Evolutionary conservation across 2,329 filamentous ascomycete species (phyloP), one percentile per base, ranked within the genome.

Genomic region (Monilinia fructigena): DNA sequence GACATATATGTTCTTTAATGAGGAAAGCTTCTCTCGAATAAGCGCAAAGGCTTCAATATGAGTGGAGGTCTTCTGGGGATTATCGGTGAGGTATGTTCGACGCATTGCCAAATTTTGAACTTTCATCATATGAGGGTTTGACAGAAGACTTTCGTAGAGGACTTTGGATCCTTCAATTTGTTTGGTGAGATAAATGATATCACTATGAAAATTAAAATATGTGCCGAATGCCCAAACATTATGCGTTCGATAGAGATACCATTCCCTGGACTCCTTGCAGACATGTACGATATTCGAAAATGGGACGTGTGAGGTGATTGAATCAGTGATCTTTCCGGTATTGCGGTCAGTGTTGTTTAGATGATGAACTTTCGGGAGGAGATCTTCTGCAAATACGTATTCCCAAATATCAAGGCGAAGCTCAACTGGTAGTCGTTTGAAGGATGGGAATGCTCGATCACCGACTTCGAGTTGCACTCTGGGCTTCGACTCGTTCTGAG

Each of bases 151-250:
- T 18, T 50, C n/a, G 14, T 60, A 60, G 50, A 50, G 45, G 14
- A 14, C 11, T 7, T 20, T 50, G 45, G 58, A 60, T 26, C 31
- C 14, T 20, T 60, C 58, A 26, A 60, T 2, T 50, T 60, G 45
- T 8, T 50, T 23, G 48, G 52, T 63, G 8, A 63, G 11, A 12
- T 63, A 53, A 12, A 63, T 42, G 69, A 60, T 79, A 67, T 55
- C 47, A 66, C 47, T 70, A 38, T 26, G 23, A 26, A 52, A 58
- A n/a, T 67, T 64, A 42, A 55, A 5, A 20, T 65, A 53, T 26
- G 64, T 64, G 2, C 60, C 48, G 18, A 63, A 63, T 16, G 48
- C 60, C 47, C 47, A 63, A n/a, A 11, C 16, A 16, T 40, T 54
- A 11, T 63, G 60, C n/a, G 60, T 63, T 7, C 47, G 60, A n/a